Percentiles rank a stretch among this genome's conserved stretches.
Conservation (phyloP, 345 rosid genomes). For the Sisymbrium irio region DNA sequence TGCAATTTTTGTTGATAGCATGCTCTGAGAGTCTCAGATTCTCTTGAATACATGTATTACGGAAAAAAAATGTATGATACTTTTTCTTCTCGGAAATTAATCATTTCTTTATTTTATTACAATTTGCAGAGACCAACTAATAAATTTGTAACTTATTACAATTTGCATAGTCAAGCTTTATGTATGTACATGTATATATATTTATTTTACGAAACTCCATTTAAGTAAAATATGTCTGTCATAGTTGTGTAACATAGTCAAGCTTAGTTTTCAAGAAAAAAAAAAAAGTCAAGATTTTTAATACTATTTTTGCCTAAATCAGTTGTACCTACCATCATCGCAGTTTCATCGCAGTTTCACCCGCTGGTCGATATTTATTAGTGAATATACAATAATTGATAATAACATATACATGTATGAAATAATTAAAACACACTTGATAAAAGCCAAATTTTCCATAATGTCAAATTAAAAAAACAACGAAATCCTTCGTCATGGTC, state of each 20-base stretch:
- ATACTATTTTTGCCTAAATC: background rate
- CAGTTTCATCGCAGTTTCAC: background rate
- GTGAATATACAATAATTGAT: background rate
- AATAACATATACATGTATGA: background rate
- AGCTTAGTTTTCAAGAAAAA: background rate
- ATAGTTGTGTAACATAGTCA: background rate
- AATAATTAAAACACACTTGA: background rate
- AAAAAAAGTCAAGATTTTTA: background rate
- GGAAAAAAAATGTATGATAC: no score
- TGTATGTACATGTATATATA: no score
- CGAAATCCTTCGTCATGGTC: background rate
- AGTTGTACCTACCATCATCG: background rate
- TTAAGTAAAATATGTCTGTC: background rate
- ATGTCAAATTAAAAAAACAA: background rate
- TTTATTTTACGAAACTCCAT: no score
- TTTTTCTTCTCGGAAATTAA: no score
- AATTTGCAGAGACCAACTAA: background rate
- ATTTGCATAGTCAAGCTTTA: background rate
- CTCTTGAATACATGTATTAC: no score
- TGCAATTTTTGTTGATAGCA: background rate
- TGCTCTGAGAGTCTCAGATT: background rate
- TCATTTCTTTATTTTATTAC: background rate
- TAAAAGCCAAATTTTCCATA: background rate
- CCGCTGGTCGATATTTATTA: background rate
- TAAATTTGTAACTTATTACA: background rate